Percentiles rank a stretch among this genome's conserved stretches.
Conservation (phyloP, 352 stramenopile species). For the Globisporangium polare region DNA sequence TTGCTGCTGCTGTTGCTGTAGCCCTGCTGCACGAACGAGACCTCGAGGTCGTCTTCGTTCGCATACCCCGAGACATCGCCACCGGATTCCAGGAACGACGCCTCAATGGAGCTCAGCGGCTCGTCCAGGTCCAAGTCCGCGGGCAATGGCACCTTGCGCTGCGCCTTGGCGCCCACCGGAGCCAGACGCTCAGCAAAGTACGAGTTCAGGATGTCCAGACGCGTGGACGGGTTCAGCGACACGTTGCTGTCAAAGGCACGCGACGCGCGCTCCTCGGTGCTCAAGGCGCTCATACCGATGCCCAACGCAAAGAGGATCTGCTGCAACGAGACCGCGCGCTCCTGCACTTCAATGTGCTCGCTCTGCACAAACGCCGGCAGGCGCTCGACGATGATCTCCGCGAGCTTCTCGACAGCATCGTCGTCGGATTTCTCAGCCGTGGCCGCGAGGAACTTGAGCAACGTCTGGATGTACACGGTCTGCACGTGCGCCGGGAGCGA, state of each 20-base stretch:
- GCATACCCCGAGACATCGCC: conserved; percentile 55
- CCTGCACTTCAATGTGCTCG: conserved; percentile 93
- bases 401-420: conserved; percentile 79
- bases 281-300: conserved; percentile 55
- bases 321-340: conserved; percentile 89
- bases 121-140: conserved; percentile 70
- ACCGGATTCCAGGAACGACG: conserved; percentile 73
- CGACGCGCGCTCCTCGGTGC: conserved; percentile 54
- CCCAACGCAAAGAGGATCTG: conserved; percentile 61
- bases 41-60: conserved; percentile 74
- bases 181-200: conserved; percentile 84
- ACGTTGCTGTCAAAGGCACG: conserved; percentile 60
- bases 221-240: conserved; percentile 36
- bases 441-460: conserved; percentile 87
- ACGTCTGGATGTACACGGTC: conserved; percentile 93
- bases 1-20: conserved; percentile 15
- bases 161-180: conserved; percentile 88
- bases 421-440: conserved; percentile 73
- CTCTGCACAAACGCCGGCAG: conserved; percentile 89
- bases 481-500: conserved; percentile 88
- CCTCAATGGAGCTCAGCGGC: conserved; percentile 50
- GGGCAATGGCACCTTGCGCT: conserved; percentile 89
- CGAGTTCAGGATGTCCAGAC: conserved; percentile 56
- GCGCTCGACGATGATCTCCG: conserved; percentile 79
- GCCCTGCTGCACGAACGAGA: conserved; percentile 71